A percentile compares a stretch with the other conserved stretches of the same genome.
These are phyloP conservation scores for Acer negundo DNA, from an alignment of 345 rosid species.

Conservation along the genomic window DNA sequence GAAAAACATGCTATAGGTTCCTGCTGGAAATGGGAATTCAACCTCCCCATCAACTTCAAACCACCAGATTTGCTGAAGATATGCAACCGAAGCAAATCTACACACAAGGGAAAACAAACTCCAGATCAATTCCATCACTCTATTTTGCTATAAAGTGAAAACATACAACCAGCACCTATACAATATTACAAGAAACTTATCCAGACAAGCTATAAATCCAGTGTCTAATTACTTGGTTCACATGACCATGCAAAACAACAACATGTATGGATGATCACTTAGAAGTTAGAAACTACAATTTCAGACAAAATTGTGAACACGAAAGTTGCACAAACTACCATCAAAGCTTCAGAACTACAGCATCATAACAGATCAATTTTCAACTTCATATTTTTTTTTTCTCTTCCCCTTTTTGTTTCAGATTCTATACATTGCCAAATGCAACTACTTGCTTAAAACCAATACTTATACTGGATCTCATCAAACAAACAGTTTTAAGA, in stretches of 20 bases:
- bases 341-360: background rate
- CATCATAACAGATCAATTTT: background rate
- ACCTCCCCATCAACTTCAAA: constrained; percentile 84
- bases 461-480: background rate
- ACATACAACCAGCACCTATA: background rate
- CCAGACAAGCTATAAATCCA: background rate
- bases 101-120: constrained; percentile 22
- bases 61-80: constrained; percentile 99
- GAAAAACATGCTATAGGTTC: constrained; percentile 82
- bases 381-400: background rate
- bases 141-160: background rate
- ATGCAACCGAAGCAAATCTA: constrained; percentile 78
- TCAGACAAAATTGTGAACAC: background rate
- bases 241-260: background rate
- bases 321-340: background rate
- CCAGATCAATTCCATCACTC: constrained; percentile 17
- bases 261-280: background rate
- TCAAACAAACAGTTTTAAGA: background rate
- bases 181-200: constrained; percentile 1
- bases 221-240: background rate
- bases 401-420: background rate
- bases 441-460: background rate
- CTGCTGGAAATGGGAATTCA: constrained; percentile 88
- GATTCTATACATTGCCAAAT: background rate
- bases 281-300: background rate